A percentile compares a stretch with the other conserved stretches of the same genome.
These are phyloP conservation scores for Leptographium radiaticola DNA, from an alignment of 2,329 filamentous ascomycete species.

Conservation along the genomic window DNA sequence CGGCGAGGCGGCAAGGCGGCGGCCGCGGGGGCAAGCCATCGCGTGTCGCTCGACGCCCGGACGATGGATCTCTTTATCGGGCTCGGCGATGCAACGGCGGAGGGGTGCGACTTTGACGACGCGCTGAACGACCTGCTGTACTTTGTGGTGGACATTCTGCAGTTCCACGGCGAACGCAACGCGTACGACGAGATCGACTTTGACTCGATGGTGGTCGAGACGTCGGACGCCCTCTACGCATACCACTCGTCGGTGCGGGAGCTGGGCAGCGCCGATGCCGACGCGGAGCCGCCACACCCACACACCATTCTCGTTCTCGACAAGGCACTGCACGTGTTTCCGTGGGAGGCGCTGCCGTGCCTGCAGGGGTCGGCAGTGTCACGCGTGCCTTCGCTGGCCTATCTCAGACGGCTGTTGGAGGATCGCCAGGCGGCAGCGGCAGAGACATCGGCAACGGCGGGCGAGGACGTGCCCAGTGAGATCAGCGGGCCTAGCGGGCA, in stretches of 20 bases:
- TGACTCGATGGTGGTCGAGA: conserved; percentile 79
- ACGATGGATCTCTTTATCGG: conserved; percentile 84
- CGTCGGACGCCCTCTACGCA: conserved; percentile 66
- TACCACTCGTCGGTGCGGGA: conserved; percentile 49
- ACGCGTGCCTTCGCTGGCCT: conserved; percentile 74
- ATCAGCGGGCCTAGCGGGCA: conserved; percentile 27
- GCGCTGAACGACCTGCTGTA: conserved; percentile 85
- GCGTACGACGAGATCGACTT: conserved; percentile 98
- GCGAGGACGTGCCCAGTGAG: neutral
- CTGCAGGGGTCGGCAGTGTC: conserved; percentile 69
- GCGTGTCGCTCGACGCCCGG: conserved; percentile 38
- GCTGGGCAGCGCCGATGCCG: conserved; percentile 8
- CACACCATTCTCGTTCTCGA: conserved; percentile 88
- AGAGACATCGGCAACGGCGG: no score
- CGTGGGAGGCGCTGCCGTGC: conserved; percentile 91
- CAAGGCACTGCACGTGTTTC: conserved; percentile 79
- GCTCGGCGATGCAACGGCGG: conserved; percentile 58
- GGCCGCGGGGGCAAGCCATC: conserved; percentile 10
- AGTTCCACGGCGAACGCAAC: conserved; percentile 92
- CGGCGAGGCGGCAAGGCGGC: conserved; percentile 23
- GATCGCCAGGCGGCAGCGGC: conserved; percentile 26
- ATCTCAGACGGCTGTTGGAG: conserved; percentile 62
- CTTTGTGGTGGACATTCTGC: conserved; percentile 90
- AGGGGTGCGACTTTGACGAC: conserved; percentile 68
- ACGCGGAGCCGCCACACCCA: conserved; percentile 22